A percentile compares a stretch with the other conserved stretches of the same genome.
phyloP scores from a whole-genome alignment of 805 yeast species.

The Maudiozyma pseudohumilis region DNA sequence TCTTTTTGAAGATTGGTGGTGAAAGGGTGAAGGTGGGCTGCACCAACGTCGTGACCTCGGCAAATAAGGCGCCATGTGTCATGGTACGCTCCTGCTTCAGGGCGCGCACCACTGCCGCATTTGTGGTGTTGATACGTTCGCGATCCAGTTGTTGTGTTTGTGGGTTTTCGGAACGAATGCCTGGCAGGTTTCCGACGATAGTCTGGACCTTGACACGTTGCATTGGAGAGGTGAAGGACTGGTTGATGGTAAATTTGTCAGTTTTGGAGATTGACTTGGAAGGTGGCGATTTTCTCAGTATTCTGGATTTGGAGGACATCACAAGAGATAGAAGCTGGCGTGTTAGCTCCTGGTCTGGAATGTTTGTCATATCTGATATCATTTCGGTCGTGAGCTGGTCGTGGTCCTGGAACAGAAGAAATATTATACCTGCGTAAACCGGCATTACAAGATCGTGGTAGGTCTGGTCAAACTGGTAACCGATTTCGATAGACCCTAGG shows the following conservation, averaged over 20 bases:
- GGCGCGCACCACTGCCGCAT: conserved; percentile 81
- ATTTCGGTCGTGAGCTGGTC: conserved; percentile 47
- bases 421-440: conserved; percentile 67
- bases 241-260: conserved; percentile 62
- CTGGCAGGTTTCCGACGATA: conserved; percentile 2
- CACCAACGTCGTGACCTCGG: conserved; percentile 52
- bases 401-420: conserved; percentile 60
- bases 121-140: conserved; percentile 58
- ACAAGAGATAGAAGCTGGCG: conserved; percentile 78
- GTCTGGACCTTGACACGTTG: conserved; percentile 54
- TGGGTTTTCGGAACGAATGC: conserved; percentile 15
- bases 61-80: conserved; percentile 56
- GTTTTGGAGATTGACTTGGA: conserved; percentile 53
- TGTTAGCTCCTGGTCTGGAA: conserved; percentile 62
- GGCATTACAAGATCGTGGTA: conserved; percentile 76
- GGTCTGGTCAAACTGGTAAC: conserved; percentile 55
- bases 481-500: conserved; percentile 73
- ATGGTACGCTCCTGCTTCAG: conserved; percentile 65
- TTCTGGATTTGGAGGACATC: conserved; percentile 69
- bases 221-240: conserved; percentile 56
- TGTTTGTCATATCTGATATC: conserved; percentile 53
- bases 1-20: conserved; percentile 53
- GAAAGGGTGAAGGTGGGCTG: conserved; percentile 58
- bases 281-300: conserved; percentile 68
- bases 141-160: conserved; percentile 50